phyloP scores from a whole-genome alignment of 495 filamentous ascomycete genomes.

The Letharia columbiana region DNA sequence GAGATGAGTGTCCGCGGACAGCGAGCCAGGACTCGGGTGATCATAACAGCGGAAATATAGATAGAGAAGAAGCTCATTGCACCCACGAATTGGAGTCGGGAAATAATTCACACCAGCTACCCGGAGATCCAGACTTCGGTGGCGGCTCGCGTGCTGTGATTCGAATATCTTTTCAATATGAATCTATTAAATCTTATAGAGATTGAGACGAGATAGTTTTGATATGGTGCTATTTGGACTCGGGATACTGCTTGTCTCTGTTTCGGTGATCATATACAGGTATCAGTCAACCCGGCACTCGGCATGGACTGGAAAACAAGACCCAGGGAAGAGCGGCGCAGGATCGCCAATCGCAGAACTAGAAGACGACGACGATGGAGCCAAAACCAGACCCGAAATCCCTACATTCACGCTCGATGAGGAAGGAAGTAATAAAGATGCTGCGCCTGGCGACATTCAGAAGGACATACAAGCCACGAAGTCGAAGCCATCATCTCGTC shows the following conservation, averaged over 20 bases:
- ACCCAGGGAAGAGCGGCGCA: not conserved
- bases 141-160: not conserved
- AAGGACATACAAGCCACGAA: not conserved
- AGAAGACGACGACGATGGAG: not conserved
- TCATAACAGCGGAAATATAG: slow-evolving; percentile 2
- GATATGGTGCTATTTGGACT: slow-evolving; percentile 17
- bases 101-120: slow-evolving; percentile 13
- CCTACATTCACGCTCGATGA: slow-evolving; percentile 3
- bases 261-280: slow-evolving; percentile 16
- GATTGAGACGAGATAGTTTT: not conserved
- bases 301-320: slow-evolving; percentile 6
- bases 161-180: not conserved
- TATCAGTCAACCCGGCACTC: not conserved
- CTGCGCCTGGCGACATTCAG: not conserved
- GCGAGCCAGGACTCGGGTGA: slow-evolving; percentile 6
- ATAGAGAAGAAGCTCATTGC: not conserved
- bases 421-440: not conserved
- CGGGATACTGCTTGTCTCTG: slow-evolving; percentile 11
- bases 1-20: not conserved
- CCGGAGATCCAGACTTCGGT: slow-evolving; percentile 11
- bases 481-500: not conserved
- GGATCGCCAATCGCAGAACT: not conserved
- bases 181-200: not conserved
- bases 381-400: not conserved
- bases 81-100: not conserved